phyloP scores from a whole-genome alignment of 225 moss, liverwort and hornwort species.

The Physcomitrellopsis africana region DNA sequence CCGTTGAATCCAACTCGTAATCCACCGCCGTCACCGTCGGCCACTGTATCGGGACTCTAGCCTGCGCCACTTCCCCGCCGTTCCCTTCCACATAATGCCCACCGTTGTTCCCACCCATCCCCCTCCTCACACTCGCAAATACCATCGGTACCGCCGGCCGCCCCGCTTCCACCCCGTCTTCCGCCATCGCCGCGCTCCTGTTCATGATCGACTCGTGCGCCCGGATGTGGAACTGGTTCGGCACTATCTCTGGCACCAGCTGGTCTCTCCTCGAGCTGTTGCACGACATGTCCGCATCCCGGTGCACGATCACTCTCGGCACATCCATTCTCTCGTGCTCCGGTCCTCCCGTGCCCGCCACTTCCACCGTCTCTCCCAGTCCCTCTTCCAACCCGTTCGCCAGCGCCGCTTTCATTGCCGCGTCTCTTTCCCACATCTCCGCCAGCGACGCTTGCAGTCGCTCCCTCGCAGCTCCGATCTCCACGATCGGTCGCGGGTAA shows the following conservation, averaged over 20 bases:
- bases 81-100: slow-evolving; percentile 25
- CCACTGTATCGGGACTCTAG: slow-evolving; percentile 51
- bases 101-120: slow-evolving; percentile 21
- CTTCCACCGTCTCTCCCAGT: slow-evolving; percentile 90
- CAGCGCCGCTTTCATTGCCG: slow-evolving; percentile 71
- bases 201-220: slow-evolving; percentile 89
- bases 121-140: slow-evolving; percentile 19
- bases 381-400: slow-evolving; percentile 93
- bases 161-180: slow-evolving; percentile 55
- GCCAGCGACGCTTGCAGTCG: slow-evolving; percentile 79
- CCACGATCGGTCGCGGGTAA: slow-evolving; percentile 90
- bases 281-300: slow-evolving; percentile 57
- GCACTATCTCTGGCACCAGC: slow-evolving; percentile 87
- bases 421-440: slow-evolving; percentile 99
- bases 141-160: too few species aligned
- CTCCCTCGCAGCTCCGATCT: slow-evolving; percentile 76
- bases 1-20: slow-evolving; percentile 89
- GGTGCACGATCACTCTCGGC: slow-evolving; percentile 74
- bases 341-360: slow-evolving; percentile 66
- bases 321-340: slow-evolving; percentile 85
- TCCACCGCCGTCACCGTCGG: slow-evolving; percentile 62
- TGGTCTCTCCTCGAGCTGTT: slow-evolving; percentile 85
- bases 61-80: slow-evolving; percentile 28
- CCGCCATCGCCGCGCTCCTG: slow-evolving; percentile 45
- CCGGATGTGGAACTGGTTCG: slow-evolving; percentile 71